Conservation (phyloP, 441 rosid genomes). For the Biscutella laevigata region DNA sequence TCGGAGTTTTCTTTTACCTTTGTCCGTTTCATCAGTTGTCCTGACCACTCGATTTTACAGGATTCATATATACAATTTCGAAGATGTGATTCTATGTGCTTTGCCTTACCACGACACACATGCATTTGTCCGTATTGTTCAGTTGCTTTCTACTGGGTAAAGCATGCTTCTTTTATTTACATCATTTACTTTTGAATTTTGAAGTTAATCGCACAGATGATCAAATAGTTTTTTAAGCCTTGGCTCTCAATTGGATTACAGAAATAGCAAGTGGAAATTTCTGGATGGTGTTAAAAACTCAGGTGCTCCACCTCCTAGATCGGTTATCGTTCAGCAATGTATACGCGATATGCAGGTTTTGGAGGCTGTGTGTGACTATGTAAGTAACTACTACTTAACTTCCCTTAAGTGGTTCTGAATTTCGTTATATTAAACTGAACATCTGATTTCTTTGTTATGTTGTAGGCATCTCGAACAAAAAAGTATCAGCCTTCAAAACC, state of each 20-base stretch:
- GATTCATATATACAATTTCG: constrained; percentile 68
- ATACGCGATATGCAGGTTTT: constrained; percentile 73
- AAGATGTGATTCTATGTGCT: constrained; percentile 74
- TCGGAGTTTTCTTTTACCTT: too few relatives aligned
- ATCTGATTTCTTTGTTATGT: constrained; percentile 12
- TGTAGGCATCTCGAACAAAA: constrained; percentile 69
- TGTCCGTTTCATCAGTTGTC: neutral
- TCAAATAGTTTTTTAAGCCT: neutral
- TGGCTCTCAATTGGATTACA: constrained; percentile 27
- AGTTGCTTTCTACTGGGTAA: constrained; percentile 73
- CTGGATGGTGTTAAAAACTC: constrained; percentile 72
- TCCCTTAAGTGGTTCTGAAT: neutral
- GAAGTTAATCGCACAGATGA: neutral
- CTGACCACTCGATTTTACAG: constrained; percentile 33
- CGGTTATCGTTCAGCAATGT: constrained; percentile 86
- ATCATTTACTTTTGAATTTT: too few relatives aligned
- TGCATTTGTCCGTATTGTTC: constrained; percentile 75
- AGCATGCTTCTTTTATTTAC: constrained; percentile 12
- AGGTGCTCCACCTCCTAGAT: constrained; percentile 88
- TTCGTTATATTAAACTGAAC: neutral
- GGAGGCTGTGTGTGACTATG: constrained; percentile 77
- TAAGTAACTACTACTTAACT: constrained; percentile 32
- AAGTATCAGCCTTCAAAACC: constrained; percentile 64
- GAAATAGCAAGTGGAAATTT: constrained; percentile 91
- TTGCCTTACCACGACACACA: constrained; percentile 92